Evolutionary conservation across 768 basidiomycete species (phyloP), one percentile per base, ranked within the genome.

Genomic region (Serendipita sp.): DNA sequence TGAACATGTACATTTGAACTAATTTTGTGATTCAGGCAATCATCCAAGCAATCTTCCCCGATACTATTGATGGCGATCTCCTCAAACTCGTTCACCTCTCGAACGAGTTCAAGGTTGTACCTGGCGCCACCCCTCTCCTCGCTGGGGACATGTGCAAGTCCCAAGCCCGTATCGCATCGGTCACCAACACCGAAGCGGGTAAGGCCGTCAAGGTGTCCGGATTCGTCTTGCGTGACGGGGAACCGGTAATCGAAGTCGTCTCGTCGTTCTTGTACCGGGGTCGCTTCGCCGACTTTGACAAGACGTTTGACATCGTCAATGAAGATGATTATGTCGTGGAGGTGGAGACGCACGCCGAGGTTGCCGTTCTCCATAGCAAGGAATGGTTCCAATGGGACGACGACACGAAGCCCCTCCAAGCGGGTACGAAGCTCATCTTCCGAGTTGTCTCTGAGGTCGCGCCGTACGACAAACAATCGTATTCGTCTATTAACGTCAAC

Each of bases 381-480:
- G 89, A 95, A 72, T 99, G 96, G 96, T 93, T 98, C 75, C 85
- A 86, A 60, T 98, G 94, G 95, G 86, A 88, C 63, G 86, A 95
- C 70, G 84, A 89, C 48, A 77, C 83, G 3, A 80, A 81, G 65
- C 87, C 92, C 30, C 84, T 94, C 58, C 76, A 82, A 47, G 81
- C 87, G 5, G 93, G 94, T 28, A 86, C 86, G 41, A 81, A 83
- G 1, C 84, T 99, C 60, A 84, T 92, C 68, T 96, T 98, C 90
- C 88, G 89, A 67, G 79, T 88, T 67, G 83, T 85, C 70, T 92
- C 92, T 2, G 84, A 88, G 69, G 85, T 92, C 44, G 83, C 86
- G 16, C 98, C 92, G 85, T 91, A 91, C 77, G 89, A 93, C 78
- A 92, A 89, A 76, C 80, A 84, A 2, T 85, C 87, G 45, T 94